phyloP scores from a whole-genome alignment of 805 yeast genomes.

The Lipomyces japonicus region DNA sequence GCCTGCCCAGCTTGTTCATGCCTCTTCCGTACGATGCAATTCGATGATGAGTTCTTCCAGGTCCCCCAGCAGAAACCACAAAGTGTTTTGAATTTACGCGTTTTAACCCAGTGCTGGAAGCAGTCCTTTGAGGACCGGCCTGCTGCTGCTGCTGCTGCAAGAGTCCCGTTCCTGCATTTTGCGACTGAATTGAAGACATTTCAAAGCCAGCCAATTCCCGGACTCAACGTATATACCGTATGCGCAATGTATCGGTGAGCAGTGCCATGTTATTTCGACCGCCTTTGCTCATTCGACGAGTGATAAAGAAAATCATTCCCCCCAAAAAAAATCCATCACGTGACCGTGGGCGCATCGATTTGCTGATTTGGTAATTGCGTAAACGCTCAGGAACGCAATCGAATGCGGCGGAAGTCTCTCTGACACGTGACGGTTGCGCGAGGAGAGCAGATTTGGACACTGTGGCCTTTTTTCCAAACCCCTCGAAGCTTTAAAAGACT shows the following conservation, averaged over 20 bases:
- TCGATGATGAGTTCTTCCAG: constrained; percentile 17
- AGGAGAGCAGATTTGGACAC: no score
- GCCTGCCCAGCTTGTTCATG: constrained; percentile 17
- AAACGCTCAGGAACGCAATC: background rate
- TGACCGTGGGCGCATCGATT: background rate
- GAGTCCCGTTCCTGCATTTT: no score
- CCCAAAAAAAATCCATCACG: background rate
- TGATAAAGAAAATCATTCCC: background rate
- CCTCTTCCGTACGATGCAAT: constrained; percentile 19
- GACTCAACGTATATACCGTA: no score
- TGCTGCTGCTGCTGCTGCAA: constrained; percentile 6
- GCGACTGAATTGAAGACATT: no score
- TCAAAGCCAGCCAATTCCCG: no score
- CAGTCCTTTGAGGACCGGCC: constrained; percentile 5
- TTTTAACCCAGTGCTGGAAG: constrained; percentile 6
- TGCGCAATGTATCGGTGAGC: no score
- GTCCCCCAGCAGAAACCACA: constrained; percentile 15
- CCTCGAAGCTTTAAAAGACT: no score
- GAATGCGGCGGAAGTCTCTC: constrained; percentile 3
- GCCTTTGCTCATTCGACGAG: no score
- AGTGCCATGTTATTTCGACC: no score
- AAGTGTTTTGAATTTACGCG: constrained; percentile 24
- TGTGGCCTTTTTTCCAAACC: constrained; percentile 28
- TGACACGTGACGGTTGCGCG: constrained; percentile 3
- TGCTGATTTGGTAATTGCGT: background rate